Conservation (phyloP, 2,329 filamentous ascomycete species). For the Pyrenophora seminiperda region DNA sequence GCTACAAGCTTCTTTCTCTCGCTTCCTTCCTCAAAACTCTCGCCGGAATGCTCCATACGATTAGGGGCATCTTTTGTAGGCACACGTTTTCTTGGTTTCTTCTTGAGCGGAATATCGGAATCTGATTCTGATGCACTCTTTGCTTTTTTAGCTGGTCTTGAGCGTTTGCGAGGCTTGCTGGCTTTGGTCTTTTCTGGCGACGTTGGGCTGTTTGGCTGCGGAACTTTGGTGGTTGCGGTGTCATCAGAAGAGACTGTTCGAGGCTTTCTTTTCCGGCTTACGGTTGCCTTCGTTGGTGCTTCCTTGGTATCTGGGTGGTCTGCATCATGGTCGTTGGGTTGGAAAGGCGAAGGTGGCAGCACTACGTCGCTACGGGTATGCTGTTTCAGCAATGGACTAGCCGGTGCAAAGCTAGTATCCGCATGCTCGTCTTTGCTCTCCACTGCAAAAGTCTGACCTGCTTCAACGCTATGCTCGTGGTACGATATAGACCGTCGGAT, state of each 20-base stretch:
- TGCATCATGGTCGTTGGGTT: neutral
- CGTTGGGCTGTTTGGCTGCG: neutral
- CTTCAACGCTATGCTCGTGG: neutral
- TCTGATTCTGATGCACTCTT: slow-evolving; percentile 11
- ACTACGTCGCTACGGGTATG: neutral
- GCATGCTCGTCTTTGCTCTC: neutral
- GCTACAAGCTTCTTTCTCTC: neutral
- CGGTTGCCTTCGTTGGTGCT: too few relatives aligned
- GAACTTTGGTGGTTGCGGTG: neutral
- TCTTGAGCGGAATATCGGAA: slow-evolving; percentile 3
- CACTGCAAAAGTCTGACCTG: neutral
- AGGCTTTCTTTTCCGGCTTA: too few relatives aligned
- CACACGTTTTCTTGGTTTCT: slow-evolving; percentile 5
- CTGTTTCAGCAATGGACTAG: neutral
- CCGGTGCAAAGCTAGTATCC: too few relatives aligned
- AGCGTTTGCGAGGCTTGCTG: neutral
- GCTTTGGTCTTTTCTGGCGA: neutral
- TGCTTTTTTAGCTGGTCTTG: neutral
- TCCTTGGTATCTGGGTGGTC: neutral
- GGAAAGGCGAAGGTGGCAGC: neutral
- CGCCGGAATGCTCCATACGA: neutral
- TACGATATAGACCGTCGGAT: neutral
- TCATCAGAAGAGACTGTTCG: too few relatives aligned
- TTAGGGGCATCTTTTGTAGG: neutral
- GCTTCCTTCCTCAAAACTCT: neutral